Base-by-base conservation (phyloP, 805 yeast species). In the Cyberlindnera xishuangbannaensis region DNA sequence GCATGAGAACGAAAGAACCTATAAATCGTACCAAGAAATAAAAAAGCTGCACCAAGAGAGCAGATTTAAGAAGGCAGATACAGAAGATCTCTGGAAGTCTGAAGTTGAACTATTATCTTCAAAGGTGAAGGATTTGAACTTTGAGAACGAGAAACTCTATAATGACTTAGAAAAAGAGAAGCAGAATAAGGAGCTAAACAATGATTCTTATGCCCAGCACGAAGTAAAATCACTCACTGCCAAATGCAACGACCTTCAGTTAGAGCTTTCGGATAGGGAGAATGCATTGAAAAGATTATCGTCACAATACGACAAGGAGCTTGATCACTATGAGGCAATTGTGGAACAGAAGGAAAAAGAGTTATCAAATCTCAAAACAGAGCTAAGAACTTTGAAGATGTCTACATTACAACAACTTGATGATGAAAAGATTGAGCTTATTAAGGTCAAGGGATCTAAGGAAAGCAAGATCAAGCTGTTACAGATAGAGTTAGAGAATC, bases 171-270 rank as follows among this genome's bases (percentile, higher is more conserved):
- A 62, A 21, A 34, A 38, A 32, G 56, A 64, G 41, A 55, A 37
- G 35, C 13, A 33, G 43, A 19, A 49, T 31, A 40, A 48, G 30
- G 21, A 26, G 22, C 5, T 22, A 18, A 16, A 38, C 8, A 26
- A 39, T 4, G 43, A 51, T 18, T 40, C 51, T 5, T 56, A 55
- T 27, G 61, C 64, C 11, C 58, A 61, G 16, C 41, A 54, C n/a
- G 70, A 65, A 36, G 52, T 68, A 33, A 59, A 59, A 25, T 53
- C 60, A n/a, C 49, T 66, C 4, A 48, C 65, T 0, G 34, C 60
- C 5, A 52, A 56, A 30, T 61, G 62, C 33, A 59, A 61, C 39
- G 58, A 53, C 7, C 36, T 58, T 4, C 58, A 58, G 31, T 30
- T 48, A 10, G 49, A 53, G 41, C 18, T 56, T 18, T 18, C 41